These are phyloP conservation scores for Russula foetens DNA, from an alignment of 768 basidiomycete species.

Conservation along the genomic window DNA sequence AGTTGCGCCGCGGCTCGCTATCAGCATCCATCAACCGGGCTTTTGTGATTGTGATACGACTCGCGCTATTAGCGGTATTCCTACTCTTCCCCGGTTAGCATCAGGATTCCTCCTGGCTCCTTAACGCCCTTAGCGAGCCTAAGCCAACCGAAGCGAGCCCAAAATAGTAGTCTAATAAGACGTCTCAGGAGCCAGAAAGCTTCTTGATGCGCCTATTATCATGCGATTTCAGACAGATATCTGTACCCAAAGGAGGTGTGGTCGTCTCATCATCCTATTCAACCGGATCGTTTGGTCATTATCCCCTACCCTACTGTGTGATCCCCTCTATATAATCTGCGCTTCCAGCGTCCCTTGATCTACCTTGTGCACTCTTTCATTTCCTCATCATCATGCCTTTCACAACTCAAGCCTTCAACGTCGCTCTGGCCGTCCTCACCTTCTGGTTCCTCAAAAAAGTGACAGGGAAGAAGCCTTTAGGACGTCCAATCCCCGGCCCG, in stretches of 20 bases:
- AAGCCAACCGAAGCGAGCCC: too few relatives aligned
- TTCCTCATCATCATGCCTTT: slow-evolving; percentile 5
- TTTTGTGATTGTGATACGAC: not conserved
- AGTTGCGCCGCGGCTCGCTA: not conserved
- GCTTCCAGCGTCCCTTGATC: not conserved
- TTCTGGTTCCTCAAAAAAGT: slow-evolving; percentile 14
- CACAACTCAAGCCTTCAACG: not conserved
- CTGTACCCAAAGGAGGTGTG: not conserved
- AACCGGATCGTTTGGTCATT: not conserved
- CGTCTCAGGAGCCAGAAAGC: too few relatives aligned
- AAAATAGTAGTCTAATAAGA: too few relatives aligned
- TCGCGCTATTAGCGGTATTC: too few relatives aligned
- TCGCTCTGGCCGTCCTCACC: slow-evolving; percentile 8
- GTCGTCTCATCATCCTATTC: not conserved
- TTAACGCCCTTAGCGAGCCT: too few relatives aligned
- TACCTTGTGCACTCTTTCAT: not conserved
- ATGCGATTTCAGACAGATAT: not conserved
- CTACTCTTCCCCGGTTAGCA: too few relatives aligned
- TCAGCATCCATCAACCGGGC: not conserved
- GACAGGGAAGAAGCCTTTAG: slow-evolving; percentile 10
- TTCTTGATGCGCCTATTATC: not conserved
- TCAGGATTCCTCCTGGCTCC: too few relatives aligned
- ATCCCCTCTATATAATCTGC: not conserved
- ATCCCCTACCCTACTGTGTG: not conserved
- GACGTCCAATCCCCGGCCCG: slow-evolving; percentile 13